Evolutionary conservation across 768 basidiomycete genomes (phyloP), one percentile per base, ranked within the genome.

Genomic region (Dentipellis sp.): DNA sequence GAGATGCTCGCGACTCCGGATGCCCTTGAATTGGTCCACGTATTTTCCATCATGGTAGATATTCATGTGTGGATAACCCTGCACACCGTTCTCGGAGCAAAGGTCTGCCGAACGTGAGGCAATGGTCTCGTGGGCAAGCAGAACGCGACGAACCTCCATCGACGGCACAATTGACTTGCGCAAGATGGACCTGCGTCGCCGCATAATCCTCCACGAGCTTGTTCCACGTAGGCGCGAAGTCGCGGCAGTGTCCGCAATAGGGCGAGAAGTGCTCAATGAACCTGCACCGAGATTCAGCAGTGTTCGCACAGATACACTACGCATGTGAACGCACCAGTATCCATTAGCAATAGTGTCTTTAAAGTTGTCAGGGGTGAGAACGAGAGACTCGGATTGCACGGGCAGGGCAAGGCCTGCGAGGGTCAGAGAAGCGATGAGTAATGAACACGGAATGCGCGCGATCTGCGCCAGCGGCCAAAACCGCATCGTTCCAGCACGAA

Each of bases 191-290:
- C 38, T 60, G 66, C 57, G 75, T 78, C 58, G 64, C 73, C 69
- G 76, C 72, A 29, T 74, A 75, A 35, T 82, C 74, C 14, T 72
- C 68, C 6, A 80, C 82, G 7, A 95, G 73, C 50, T 82, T 70
- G 45, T 82, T 74, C 92, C 94, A 97, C 23, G 85, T 91, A 0
- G 93, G 86, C 10, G 82, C 83, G 62, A 97, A 95, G 0, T 72
- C 67, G 35, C 77, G 75, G 69, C 93, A 97, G 65, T 95, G 93
- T 4, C 69, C 66, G 63, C 94, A 97, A 64, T 84, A 86, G 0
- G 94, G 94, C 1, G 90, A 93, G 67, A 82, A 97, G 68, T 89
- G 86, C 63, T 95, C 92, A 50, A 95, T 74, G 57, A 94, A 83
- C 83, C 83, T 77, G 59, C 16, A 34, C 10, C 21, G 42, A 40